These are phyloP conservation scores for Eucalyptus marginata DNA, from an alignment of 345 rosid genomes.

Conservation along the genomic window DNA sequence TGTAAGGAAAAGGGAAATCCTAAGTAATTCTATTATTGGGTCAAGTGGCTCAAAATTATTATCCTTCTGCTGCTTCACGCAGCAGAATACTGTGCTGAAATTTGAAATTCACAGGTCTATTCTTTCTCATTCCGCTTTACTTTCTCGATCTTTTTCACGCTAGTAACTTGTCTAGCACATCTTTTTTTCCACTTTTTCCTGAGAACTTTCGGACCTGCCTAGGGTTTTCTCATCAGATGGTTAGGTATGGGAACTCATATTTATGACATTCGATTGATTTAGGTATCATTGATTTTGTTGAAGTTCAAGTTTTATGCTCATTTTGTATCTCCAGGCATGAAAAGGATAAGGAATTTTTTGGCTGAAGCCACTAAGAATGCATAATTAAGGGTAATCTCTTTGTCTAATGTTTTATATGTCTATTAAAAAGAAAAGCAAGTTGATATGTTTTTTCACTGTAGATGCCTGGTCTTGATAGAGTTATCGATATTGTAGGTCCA, in stretches of 20 bases:
- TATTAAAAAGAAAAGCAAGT: background rate
- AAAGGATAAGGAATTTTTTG: background rate
- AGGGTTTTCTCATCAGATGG: background rate
- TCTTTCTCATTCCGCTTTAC: background rate
- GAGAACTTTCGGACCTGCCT: background rate
- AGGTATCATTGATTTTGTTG: background rate
- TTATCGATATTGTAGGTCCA: background rate
- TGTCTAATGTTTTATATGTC: background rate
- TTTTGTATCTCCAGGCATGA: background rate
- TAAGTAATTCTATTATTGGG: slow-evolving; percentile 49
- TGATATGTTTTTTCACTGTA: background rate
- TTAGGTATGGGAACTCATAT: background rate
- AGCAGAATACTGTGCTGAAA: slow-evolving; percentile 19
- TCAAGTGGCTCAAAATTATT: slow-evolving; percentile 35
- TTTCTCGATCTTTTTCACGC: background rate
- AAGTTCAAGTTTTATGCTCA: background rate
- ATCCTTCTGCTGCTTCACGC: background rate
- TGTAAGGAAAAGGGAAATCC: background rate
- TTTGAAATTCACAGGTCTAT: slow-evolving; percentile 76
- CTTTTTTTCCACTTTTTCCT: background rate
- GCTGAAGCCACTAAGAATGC: background rate
- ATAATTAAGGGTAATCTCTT: background rate
- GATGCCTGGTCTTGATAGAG: background rate
- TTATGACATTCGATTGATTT: background rate
- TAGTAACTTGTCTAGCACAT: background rate